A percentile compares a stretch with the other conserved stretches of the same genome.
Conservation (phyloP, 192 early-diverging fungal genomes). For the Powellomyces hirtus region DNA sequence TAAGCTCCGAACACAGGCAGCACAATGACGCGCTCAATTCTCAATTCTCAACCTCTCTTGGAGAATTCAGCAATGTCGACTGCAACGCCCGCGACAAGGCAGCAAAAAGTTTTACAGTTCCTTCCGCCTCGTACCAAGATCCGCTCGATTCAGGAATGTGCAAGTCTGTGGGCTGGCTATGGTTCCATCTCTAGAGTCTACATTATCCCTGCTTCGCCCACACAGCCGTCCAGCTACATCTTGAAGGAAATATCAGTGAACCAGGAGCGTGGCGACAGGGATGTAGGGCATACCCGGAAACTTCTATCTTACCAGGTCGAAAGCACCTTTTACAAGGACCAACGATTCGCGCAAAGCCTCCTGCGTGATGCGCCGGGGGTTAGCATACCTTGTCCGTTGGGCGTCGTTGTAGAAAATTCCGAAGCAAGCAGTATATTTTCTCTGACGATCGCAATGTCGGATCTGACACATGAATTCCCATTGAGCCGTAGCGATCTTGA, state of each 20-base stretch:
- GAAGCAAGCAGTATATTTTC: background rate
- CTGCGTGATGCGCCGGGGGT: slow-evolving; percentile 1
- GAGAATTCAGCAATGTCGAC: no score
- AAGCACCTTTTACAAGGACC: slow-evolving; percentile 13
- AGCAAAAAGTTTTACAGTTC: no score
- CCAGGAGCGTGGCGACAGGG: background rate
- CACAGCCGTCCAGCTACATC: background rate
- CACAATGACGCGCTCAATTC: no score
- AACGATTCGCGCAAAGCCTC: background rate
- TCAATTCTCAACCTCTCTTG: no score
- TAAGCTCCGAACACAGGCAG: no score
- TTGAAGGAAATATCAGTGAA: slow-evolving; percentile 6
- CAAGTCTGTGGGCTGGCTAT: slow-evolving; percentile 30
- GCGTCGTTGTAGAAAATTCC: background rate
- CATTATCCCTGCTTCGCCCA: background rate
- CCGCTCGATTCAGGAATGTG: no score
- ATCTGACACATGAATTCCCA: slow-evolving; percentile 16
- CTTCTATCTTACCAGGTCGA: slow-evolving; percentile 28
- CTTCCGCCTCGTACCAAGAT: no score
- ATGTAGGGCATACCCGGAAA: slow-evolving; percentile 15
- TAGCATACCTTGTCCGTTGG: background rate
- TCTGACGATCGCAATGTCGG: no score
- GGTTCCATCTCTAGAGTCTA: slow-evolving; percentile 18
- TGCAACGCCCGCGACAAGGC: no score
- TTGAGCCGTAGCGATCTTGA: background rate